Evolutionary conservation across 1,139 yeast species (phyloP).

Genomic region (Hemisphaericaspora subhashii): DNA sequence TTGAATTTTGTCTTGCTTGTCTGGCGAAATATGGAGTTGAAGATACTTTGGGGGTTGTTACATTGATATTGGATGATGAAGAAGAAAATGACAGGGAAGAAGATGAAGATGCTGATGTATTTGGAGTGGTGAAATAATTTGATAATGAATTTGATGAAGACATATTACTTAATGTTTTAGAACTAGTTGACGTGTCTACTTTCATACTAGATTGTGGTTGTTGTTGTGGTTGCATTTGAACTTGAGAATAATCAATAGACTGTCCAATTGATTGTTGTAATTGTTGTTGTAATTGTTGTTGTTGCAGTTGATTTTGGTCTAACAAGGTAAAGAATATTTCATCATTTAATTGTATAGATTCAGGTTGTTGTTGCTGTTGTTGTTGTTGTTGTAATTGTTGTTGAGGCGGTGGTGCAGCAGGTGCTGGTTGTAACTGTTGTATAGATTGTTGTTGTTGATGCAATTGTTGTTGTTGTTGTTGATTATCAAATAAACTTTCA

Average conservation of each 20-base stretch:
- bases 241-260: too few relatives aligned
- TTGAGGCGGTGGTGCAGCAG: background rate
- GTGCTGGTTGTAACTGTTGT: constrained; percentile 2
- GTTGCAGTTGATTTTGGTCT: constrained; percentile 8
- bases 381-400: constrained; percentile 2
- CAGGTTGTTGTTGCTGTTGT: constrained; percentile 12
- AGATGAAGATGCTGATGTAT: constrained; percentile 10
- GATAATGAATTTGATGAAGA: constrained; percentile 14
- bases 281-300: constrained; percentile 7
- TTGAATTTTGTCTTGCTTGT: constrained; percentile 15
- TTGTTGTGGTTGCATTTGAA: constrained; percentile 2
- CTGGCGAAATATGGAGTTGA: constrained; percentile 8
- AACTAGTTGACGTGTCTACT: background rate
- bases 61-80: constrained; percentile 6
- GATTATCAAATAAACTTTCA: background rate
- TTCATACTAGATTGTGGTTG: constrained; percentile 1
- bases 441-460: too few relatives aligned
- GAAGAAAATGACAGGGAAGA: constrained; percentile 12
- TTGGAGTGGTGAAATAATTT: constrained; percentile 11
- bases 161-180: constrained; percentile 9
- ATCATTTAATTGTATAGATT: constrained; percentile 22
- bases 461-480: constrained; percentile 2
- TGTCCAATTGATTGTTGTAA: background rate
- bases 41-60: constrained; percentile 10
- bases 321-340: constrained; percentile 21